Percentiles rank a stretch among this genome's conserved stretches.
Conservation (phyloP, 257 asterid species). For the Gentiana dahurica region DNA sequence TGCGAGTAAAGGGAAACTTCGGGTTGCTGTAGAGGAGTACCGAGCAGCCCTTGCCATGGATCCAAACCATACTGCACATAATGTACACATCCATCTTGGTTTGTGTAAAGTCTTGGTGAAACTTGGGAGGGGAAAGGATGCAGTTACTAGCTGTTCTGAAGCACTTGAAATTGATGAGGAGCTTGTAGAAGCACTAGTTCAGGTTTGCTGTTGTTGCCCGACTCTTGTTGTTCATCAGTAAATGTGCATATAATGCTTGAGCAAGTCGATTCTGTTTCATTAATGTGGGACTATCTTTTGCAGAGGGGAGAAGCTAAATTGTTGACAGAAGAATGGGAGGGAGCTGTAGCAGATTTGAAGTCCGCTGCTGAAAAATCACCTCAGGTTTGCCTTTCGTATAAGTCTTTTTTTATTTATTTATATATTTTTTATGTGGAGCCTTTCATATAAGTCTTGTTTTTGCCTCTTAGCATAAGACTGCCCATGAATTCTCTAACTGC, state of each 20-base stretch:
- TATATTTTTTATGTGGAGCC: no score
- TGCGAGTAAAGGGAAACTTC: conserved; percentile 85
- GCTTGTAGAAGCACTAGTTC: conserved; percentile 74
- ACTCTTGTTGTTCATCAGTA: neutral
- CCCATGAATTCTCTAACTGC: no score
- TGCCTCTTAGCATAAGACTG: no score
- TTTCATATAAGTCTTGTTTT: neutral
- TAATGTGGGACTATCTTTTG: conserved; percentile 3
- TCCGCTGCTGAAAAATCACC: conserved; percentile 86
- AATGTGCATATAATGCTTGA: conserved; percentile 16
- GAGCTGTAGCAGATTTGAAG: conserved; percentile 84
- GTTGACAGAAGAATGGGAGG: conserved; percentile 86
- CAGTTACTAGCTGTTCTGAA: conserved; percentile 59
- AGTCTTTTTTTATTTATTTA: neutral
- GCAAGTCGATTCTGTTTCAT: neutral
- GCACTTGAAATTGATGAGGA: conserved; percentile 79
- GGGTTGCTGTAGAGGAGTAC: conserved; percentile 78
- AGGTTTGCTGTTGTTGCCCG: conserved; percentile 33
- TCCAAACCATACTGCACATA: conserved; percentile 70
- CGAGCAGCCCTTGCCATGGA: conserved; percentile 72
- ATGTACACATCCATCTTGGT: conserved; percentile 77
- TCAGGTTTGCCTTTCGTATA: conserved; percentile 42
- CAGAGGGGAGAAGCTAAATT: conserved; percentile 96
- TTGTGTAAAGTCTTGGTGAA: conserved; percentile 77
- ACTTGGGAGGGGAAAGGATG: conserved; percentile 90